These are phyloP conservation scores for Phytophthora boehmeriae DNA, from an alignment of 352 stramenopile genomes.

Conservation along the genomic window DNA sequence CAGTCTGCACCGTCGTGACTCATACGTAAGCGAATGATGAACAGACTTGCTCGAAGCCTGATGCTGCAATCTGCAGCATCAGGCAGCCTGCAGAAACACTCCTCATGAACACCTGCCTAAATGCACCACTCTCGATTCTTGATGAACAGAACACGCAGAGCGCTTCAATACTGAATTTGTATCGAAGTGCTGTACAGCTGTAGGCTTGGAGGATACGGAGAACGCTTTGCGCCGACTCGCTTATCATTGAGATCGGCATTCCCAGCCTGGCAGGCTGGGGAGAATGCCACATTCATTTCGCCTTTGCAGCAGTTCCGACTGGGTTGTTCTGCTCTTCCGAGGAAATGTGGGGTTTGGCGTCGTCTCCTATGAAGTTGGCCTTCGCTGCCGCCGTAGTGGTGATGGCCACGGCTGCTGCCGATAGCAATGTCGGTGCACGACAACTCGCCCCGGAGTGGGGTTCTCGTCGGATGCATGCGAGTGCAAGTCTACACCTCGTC, in stretches of 20 bases:
- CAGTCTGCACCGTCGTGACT: too few species aligned
- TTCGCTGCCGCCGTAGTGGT: constrained; percentile 14
- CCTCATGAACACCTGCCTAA: too few species aligned
- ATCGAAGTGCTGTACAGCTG: too few species aligned
- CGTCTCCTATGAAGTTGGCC: not conserved
- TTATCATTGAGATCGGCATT: constrained; percentile 29
- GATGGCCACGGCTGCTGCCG: constrained; percentile 6
- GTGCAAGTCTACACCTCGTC: constrained; percentile 37
- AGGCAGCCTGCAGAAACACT: too few species aligned
- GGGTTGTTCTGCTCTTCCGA: not conserved
- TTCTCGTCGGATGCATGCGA: constrained; percentile 29
- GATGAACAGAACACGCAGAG: too few species aligned
- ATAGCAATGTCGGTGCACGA: not conserved
- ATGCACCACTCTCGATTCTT: too few species aligned
- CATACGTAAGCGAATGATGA: too few species aligned
- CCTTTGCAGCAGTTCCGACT: constrained; percentile 8
- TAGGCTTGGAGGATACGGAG: too few species aligned
- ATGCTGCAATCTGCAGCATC: too few species aligned
- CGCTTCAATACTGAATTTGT: too few species aligned
- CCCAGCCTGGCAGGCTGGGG: too few species aligned
- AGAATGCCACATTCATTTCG: constrained; percentile 15
- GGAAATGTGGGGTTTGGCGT: constrained; percentile 15
- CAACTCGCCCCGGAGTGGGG: constrained; percentile 19
- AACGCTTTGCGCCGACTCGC: not conserved
- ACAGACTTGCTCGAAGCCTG: too few species aligned